A percentile compares a stretch with the other conserved stretches of the same genome.
Conservation (phyloP, 768 basidiomycete genomes). For the Exsudoporus frostii region DNA sequence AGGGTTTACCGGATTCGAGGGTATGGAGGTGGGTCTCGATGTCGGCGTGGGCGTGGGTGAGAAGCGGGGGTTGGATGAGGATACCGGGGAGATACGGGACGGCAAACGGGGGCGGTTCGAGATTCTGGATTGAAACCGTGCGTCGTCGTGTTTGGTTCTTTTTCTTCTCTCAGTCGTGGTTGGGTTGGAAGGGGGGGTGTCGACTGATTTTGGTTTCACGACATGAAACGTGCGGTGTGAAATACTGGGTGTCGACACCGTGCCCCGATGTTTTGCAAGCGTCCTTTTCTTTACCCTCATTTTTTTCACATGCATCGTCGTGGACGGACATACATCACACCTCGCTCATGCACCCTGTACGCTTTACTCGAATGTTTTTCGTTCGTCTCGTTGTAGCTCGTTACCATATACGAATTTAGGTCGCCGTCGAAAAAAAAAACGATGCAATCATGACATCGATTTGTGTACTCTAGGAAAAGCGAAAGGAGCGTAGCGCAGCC, state of each 20-base stretch:
- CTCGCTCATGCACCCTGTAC: neutral
- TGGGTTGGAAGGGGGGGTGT: neutral
- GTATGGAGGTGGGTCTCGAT: slow-evolving; percentile 10
- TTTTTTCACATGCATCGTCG: neutral
- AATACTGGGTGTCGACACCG: neutral
- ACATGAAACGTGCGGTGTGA: neutral
- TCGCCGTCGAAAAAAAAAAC: neutral
- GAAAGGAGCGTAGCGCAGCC: too few relatives aligned
- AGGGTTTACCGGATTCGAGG: slow-evolving; percentile 20
- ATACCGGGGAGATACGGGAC: slow-evolving; percentile 38
- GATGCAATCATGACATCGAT: too few relatives aligned
- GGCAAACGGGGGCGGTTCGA: slow-evolving; percentile 62
- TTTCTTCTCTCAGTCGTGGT: neutral
- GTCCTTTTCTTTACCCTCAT: too few relatives aligned
- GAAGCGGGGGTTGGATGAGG: slow-evolving; percentile 38
- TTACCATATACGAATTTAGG: slow-evolving; percentile 24
- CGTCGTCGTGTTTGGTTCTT: neutral
- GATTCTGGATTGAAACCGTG: slow-evolving; percentile 46
- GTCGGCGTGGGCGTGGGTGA: slow-evolving; percentile 25
- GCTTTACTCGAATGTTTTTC: neutral
- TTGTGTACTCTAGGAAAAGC: too few relatives aligned
- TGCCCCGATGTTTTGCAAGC: neutral
- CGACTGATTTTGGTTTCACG: neutral
- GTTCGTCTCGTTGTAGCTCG: neutral
- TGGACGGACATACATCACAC: slow-evolving; percentile 8